A percentile compares a stretch with the other conserved stretches of the same genome.
Evolutionary conservation across 164 flowering plant genomes (phyloP).

Genomic region (Berberis thunbergii): DNA sequence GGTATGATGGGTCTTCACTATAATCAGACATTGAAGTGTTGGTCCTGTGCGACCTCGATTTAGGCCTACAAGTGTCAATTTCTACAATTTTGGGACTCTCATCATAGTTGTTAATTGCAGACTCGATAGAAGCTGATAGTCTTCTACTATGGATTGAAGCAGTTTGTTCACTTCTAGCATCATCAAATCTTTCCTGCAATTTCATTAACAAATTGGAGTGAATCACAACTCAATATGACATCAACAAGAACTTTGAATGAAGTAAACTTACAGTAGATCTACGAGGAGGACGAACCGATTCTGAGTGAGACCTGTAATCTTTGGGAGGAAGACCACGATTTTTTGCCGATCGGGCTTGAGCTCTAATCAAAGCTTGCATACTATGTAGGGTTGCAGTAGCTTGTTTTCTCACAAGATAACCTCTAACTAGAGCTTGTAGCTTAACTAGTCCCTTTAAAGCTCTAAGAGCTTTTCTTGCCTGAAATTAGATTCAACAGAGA

Average conservation of each 20-base stretch:
- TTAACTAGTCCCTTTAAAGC: constrained; percentile 73
- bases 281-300: constrained; percentile 19
- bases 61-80: constrained; percentile 58
- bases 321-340: constrained; percentile 15
- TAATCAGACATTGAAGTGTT: constrained; percentile 34
- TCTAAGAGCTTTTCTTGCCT: constrained; percentile 85
- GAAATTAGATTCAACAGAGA: not conserved
- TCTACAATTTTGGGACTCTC: constrained; percentile 84
- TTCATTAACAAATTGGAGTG: not conserved
- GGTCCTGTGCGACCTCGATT: constrained; percentile 45
- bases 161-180: constrained; percentile 46
- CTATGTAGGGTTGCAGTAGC: constrained; percentile 62
- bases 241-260: not conserved
- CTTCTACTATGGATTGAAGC: constrained; percentile 57
- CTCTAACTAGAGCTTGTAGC: constrained; percentile 72
- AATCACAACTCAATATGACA: not conserved
- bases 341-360: constrained; percentile 52
- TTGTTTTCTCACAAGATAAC: constrained; percentile 65
- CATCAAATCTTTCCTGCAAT: constrained; percentile 56
- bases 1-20: constrained; percentile 37
- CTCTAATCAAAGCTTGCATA: constrained; percentile 76
- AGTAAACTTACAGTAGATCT: constrained; percentile 34
- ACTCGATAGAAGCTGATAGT: constrained; percentile 50
- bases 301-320: constrained; percentile 19
- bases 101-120: constrained; percentile 28